Evolutionary conservation across 140 eudicot genomes (phyloP), one percentile per base, ranked within the genome.

Genomic region (Stevia rebaudiana): DNA sequence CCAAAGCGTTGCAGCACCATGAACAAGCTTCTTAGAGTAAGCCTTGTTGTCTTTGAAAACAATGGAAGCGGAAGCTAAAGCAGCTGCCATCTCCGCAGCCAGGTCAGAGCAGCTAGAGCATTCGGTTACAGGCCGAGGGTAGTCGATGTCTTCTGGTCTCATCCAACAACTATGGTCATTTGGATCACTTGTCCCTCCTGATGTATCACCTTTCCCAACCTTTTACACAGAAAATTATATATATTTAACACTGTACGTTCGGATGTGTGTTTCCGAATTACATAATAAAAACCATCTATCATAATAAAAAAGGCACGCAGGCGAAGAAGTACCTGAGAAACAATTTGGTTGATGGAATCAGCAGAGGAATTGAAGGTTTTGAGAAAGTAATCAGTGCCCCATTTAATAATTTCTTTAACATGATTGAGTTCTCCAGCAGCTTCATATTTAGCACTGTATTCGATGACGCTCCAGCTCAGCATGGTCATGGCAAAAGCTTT

Each of bases 71-170:
- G 98, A 76, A 58, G 98, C 98, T 71, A 91, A 63, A 77, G 96
- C 88, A 65, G 96, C 98, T 6, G 98, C 96, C 98, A 91, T 91
- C 72, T 91, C 98, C 0, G 96, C 96, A 54, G 96, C 96, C 46
- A 91, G 96, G 69, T 91, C 96, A 0, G 98, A 87, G 82, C 96
- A 91, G 55, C 78, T 53, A 5, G 63, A 58, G 18, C 98, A 91
- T 67, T 65, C 74, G 6, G 82, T 43, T 33, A 91, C 98, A 0
- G 98, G 98, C 0, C 98, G 78, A 0, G 69, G 59, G 60, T 91
- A 91, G 56, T 84, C 95, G 17, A 91, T 87, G 82, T 91, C 98
- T 71, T 87, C 96, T 2, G 98, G 95, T 15, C 98, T 78, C 81
- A 78, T 76, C 98, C 98, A 91, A 53, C 98, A 91, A 63, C 86